Evolutionary conservation across 2,329 filamentous ascomycete species (phyloP).

Genomic region (Neofusicoccum sp.): DNA sequence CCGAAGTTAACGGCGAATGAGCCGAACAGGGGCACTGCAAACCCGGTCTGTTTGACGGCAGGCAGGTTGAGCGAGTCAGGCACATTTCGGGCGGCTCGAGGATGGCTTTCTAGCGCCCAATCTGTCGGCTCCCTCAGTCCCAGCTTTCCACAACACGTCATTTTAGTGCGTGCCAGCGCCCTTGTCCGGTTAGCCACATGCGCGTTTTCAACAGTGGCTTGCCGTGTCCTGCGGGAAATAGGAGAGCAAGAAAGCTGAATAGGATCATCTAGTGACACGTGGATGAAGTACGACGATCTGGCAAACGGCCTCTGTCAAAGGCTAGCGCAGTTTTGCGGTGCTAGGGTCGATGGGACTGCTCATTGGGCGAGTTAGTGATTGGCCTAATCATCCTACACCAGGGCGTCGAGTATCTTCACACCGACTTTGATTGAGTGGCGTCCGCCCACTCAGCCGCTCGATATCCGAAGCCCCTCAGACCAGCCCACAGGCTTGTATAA

Average conservation of each 20-base stretch:
- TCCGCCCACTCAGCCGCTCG: not conserved
- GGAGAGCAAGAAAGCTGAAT: not conserved
- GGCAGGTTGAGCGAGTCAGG: not conserved
- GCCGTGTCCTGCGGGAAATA: not conserved
- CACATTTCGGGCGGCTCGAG: not conserved
- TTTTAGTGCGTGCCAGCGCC: not conserved
- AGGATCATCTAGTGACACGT: not conserved
- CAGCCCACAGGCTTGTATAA: not conserved
- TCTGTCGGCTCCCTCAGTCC: not conserved
- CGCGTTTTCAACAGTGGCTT: not conserved
- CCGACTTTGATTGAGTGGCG: slow-evolving; percentile 3
- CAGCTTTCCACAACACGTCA: not conserved
- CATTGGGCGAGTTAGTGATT: not conserved
- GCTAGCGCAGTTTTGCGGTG: not conserved
- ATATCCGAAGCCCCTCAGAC: not conserved
- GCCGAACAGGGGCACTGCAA: not conserved
- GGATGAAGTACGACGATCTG: not conserved
- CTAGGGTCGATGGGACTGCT: slow-evolving; percentile 3
- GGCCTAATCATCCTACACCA: not conserved
- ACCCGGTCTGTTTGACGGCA: not conserved
- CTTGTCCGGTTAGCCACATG: not conserved
- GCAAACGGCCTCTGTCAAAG: not conserved
- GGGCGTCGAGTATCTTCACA: not conserved
- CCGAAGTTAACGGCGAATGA: not conserved
- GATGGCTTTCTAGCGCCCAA: not conserved